Percentiles rank a stretch among this genome's conserved stretches.
phyloP scores from a whole-genome alignment of 2,329 filamentous ascomycete genomes.

The Emydomyces testavorans region DNA sequence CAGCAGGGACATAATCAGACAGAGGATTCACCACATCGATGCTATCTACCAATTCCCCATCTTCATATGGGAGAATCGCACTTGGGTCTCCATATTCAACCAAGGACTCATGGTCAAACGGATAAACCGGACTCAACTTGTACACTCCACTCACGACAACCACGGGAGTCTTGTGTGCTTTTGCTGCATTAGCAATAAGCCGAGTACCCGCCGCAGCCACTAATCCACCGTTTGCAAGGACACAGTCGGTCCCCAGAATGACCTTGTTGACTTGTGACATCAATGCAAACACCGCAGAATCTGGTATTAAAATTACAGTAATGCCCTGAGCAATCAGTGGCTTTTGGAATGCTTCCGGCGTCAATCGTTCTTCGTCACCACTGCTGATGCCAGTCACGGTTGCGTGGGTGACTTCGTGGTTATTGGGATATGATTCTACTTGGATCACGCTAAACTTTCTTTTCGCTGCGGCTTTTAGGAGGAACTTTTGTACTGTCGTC shows the following conservation, averaged over 20 bases:
- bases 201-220: constrained; percentile 74
- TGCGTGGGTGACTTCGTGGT: constrained; percentile 52
- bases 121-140: constrained; percentile 82
- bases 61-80: constrained; percentile 62
- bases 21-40: constrained; percentile 68
- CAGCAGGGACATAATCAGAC: constrained; percentile 70
- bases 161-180: constrained; percentile 69
- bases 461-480: constrained; percentile 76
- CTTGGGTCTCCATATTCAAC: constrained; percentile 80
- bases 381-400: constrained; percentile 46
- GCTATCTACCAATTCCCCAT: constrained; percentile 66
- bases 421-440: constrained; percentile 60
- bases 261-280: constrained; percentile 96
- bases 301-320: constrained; percentile 70
- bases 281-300: constrained; percentile 77
- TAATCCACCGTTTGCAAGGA: constrained; percentile 78
- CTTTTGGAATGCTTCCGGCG: constrained; percentile 54
- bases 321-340: constrained; percentile 67
- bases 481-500: constrained; percentile 75
- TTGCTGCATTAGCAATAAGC: constrained; percentile 73
- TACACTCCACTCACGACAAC: constrained; percentile 85
- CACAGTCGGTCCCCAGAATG: constrained; percentile 73
- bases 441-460: constrained; percentile 86
- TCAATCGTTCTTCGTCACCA: constrained; percentile 39
- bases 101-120: constrained; percentile 67